A percentile compares a stretch with the other conserved stretches of the same genome.
phyloP scores from a whole-genome alignment of 768 basidiomycete species.

The Pisolithus sp. region DNA sequence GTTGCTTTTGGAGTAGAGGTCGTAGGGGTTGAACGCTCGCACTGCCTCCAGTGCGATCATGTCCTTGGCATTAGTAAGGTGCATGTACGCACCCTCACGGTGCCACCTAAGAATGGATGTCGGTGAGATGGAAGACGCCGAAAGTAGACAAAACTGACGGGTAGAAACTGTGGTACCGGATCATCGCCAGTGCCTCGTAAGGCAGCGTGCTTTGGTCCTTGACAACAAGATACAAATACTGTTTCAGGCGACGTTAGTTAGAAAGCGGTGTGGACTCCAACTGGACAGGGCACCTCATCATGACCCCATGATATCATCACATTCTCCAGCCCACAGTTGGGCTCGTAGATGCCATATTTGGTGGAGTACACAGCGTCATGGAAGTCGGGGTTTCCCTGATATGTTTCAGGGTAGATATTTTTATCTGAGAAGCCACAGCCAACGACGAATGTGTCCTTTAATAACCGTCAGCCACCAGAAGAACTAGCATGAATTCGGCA shows the following conservation, averaged over 20 bases:
- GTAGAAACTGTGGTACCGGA: conserved; percentile 93
- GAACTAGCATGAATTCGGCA: not conserved
- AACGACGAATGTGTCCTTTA: conserved; percentile 68
- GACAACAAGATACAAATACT: conserved; percentile 82
- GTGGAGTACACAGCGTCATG: conserved; percentile 62
- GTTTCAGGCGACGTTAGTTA: not conserved
- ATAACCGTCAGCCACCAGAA: conserved; percentile 1
- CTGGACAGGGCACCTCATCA: conserved; percentile 60
- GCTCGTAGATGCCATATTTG: conserved; percentile 68
- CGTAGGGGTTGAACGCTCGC: conserved; percentile 88
- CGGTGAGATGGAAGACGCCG: not conserved
- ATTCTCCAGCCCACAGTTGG: conserved; percentile 77
- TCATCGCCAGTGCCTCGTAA: conserved; percentile 81
- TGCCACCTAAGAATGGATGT: conserved; percentile 55
- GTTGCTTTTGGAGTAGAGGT: conserved; percentile 88
- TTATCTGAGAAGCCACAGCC: conserved; percentile 84
- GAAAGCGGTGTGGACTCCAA: conserved; percentile 1
- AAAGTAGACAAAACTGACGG: conserved; percentile 40
- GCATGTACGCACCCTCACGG: conserved; percentile 76
- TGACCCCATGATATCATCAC: conserved; percentile 91
- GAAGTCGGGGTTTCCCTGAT: conserved; percentile 65
- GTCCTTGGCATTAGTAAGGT: conserved; percentile 74
- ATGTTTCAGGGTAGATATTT: conserved; percentile 76
- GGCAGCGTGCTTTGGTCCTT: conserved; percentile 81
- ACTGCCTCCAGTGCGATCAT: conserved; percentile 61